Base-by-base conservation (phyloP, 176 grass and related monocot species). In the Oryza nivara region DNA sequence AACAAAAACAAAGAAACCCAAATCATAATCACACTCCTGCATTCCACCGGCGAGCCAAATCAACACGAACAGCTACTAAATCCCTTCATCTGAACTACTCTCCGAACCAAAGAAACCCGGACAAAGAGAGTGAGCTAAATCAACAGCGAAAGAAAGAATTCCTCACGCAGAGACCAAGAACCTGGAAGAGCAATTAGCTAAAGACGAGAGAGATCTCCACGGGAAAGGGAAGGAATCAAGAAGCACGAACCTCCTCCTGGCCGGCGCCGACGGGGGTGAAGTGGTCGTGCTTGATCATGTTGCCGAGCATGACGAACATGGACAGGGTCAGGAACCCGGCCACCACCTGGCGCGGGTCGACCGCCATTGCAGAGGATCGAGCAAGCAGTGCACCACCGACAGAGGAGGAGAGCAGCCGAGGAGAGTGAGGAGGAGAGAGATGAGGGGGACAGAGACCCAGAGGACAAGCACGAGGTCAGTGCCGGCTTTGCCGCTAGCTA, bases 251-350 rank as follows among this genome's bases (percentile, higher is more conserved):
- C 88, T 32, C 35, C 35, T 90, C 79, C 14, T 79, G 56, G 72
- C 38, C 44, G 54, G 19, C 54, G 54, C 20, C 22, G 34, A 84
- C 22, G 34, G 88, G 73, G 48, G 88, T 77, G 83, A 97, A 94
- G 82, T 97, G 92, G 63, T 97, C 95, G 72, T 78, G 82, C 74
- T 81, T 88, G 86, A 97, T 92, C 90, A 92, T 94, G 83, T 97
- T 94, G 51, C 92, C 90, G 70, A 97, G 84, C 95, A 97, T 92
- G 74, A 90, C 64, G 81, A 97, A 97, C 95, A 97, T 97, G 92
- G 92, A 89, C 64, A 91, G 34, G 54, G 95, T 97, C 43, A 97
- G 86, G 72, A 97, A 77, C 19, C 90, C 90, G 12, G 88, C 92
- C 85, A 97, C 78, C 83, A 97, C 69, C 84, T 97, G 92, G 70